Evolutionary conservation across 345 rosid genomes (phyloP).

Genomic region (Eucalyptus regnans): DNA sequence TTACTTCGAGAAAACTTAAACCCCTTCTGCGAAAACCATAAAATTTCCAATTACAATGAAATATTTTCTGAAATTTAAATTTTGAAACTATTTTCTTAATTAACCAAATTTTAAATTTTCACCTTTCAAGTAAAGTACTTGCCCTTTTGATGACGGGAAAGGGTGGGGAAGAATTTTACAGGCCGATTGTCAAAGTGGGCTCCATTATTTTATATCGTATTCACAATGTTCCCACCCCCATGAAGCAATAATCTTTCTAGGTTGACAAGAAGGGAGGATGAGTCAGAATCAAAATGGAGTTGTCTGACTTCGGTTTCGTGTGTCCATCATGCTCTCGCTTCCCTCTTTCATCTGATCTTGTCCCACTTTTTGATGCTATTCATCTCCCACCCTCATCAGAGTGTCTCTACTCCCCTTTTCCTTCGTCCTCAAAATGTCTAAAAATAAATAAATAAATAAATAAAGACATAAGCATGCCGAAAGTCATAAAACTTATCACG

Average conservation of each 20-base stretch:
- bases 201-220: background rate
- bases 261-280: background rate
- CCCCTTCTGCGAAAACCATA: background rate
- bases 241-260: background rate
- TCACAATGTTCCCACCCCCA: background rate
- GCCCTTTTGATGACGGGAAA: background rate
- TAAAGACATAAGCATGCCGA: no score
- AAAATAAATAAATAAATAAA: background rate
- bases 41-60: background rate
- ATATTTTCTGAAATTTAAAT: background rate
- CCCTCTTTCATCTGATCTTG: background rate
- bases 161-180: background rate
- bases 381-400: background rate
- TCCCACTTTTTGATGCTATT: background rate
- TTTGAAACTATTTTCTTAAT: background rate
- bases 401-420: background rate
- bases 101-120: background rate
- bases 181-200: background rate
- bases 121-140: background rate
- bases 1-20: background rate
- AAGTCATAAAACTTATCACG: no score
- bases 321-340: background rate
- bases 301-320: background rate
- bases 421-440: background rate
- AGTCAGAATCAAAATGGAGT: background rate